A percentile compares a stretch with the other conserved stretches of the same genome.
These are phyloP conservation scores for Mallotus japonicus DNA, from an alignment of 441 rosid genomes.

Conservation along the genomic window DNA sequence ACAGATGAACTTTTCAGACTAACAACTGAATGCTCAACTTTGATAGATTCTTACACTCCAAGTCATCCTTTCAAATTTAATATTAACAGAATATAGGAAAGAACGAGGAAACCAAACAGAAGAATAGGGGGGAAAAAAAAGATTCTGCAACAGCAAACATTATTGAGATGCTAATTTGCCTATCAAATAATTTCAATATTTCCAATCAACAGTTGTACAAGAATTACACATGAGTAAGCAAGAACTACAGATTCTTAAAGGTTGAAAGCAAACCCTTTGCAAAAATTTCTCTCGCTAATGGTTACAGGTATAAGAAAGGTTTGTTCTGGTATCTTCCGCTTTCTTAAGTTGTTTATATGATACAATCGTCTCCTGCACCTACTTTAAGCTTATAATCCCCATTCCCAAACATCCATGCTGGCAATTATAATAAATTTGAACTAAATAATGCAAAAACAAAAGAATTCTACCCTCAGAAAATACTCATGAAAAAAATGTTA, in stretches of 20 bases:
- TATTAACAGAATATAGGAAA: not conserved
- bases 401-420: slow-evolving; percentile 17
- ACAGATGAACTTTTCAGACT: no score
- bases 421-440: slow-evolving; percentile 24
- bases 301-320: slow-evolving; percentile 20
- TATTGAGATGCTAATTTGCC: slow-evolving; percentile 5
- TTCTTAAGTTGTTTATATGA: slow-evolving; percentile 33
- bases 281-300: slow-evolving; percentile 23
- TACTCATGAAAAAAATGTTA: slow-evolving; percentile 25
- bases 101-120: not conserved
- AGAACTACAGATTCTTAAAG: slow-evolving; percentile 20
- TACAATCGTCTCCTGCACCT: slow-evolving; percentile 38
- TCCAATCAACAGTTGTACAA: not conserved
- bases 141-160: not conserved
- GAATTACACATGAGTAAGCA: slow-evolving; percentile 9
- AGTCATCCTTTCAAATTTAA: not conserved
- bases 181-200: not conserved
- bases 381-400: slow-evolving; percentile 16
- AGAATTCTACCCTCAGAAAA: slow-evolving; percentile 36
- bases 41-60: not conserved
- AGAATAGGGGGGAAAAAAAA: not conserved
- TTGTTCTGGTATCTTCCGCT: slow-evolving; percentile 21
- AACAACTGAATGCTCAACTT: no score
- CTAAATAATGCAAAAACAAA: slow-evolving; percentile 32
- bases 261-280: slow-evolving; percentile 22